phyloP scores from a whole-genome alignment of 176 grass and related monocot species.

The Oryza meyeriana region DNA sequence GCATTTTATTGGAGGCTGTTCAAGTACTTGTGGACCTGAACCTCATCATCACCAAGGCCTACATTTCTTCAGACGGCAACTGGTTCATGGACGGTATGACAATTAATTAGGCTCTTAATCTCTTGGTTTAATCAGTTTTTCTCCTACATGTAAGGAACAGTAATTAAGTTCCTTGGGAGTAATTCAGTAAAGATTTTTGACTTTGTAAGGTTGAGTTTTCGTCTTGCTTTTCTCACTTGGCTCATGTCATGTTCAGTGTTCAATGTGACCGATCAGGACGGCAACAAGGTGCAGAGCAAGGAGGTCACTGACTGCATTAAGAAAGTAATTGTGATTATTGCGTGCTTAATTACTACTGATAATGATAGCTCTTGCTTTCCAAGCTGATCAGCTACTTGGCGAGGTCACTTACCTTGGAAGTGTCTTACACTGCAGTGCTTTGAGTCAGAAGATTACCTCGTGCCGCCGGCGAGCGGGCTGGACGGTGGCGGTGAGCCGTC shows the following conservation, averaged over 20 bases:
- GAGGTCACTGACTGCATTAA: constrained; percentile 53
- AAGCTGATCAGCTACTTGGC: neutral
- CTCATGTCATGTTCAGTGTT: constrained; percentile 53
- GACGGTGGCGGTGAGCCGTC: neutral
- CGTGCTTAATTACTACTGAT: neutral
- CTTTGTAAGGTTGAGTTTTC: neutral
- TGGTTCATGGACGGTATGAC: constrained; percentile 57
- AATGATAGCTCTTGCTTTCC: neutral
- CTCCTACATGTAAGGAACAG: neutral
- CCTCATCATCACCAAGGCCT: constrained; percentile 48
- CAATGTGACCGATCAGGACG: constrained; percentile 68
- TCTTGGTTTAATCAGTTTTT: neutral
- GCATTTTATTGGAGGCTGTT: constrained; percentile 48
- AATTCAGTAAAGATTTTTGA: neutral
- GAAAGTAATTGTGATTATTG: constrained; percentile 31
- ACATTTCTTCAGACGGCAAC: constrained; percentile 53
- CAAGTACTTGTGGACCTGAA: constrained; percentile 52
- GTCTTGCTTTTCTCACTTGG: neutral
- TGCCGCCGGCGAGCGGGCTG: neutral
- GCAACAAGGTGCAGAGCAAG: constrained; percentile 44
- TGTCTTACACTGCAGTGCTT: constrained; percentile 38
- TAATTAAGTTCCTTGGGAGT: neutral
- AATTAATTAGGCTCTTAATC: neutral
- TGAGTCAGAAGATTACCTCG: constrained; percentile 31
- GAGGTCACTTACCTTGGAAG: neutral